Conservation (phyloP, 108 stramenopile species). For the Nitzschia sp. region DNA sequence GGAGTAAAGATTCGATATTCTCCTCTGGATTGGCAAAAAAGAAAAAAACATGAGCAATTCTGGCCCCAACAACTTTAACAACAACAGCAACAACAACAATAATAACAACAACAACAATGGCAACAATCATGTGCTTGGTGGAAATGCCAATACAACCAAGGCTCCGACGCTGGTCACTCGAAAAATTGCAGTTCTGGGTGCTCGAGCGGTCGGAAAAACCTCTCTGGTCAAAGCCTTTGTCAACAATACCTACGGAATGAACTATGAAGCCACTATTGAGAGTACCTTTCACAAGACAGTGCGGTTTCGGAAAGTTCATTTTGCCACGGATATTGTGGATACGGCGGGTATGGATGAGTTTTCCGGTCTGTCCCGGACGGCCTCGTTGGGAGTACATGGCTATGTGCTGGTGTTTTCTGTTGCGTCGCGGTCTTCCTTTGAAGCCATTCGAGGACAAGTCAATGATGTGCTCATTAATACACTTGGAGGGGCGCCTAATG, state of each 20-base stretch:
- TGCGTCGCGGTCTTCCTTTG: conserved; percentile 73
- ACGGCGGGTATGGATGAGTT: conserved; percentile 95
- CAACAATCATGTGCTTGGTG: background rate
- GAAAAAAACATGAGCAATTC: background rate
- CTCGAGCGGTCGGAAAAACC: conserved; percentile 85
- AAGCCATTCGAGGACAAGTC: conserved; percentile 63
- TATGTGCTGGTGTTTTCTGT: conserved; percentile 81
- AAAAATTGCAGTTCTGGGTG: conserved; percentile 87
- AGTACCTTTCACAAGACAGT: conserved; percentile 81
- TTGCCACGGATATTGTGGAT: conserved; percentile 90
- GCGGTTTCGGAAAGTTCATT: conserved; percentile 85
- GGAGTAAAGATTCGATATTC: too few relatives aligned
- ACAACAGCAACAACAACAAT: background rate
- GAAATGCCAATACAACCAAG: conserved; percentile 3
- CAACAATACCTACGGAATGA: conserved; percentile 73
- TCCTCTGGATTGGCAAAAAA: background rate
- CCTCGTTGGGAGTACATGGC: conserved; percentile 85
- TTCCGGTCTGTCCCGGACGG: conserved; percentile 82
- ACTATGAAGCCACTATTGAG: conserved; percentile 90
- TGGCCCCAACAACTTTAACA: background rate
- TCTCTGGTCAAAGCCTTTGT: conserved; percentile 81
- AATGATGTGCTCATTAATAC: conserved; percentile 79
- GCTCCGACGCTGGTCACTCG: conserved; percentile 68
- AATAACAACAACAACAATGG: background rate
- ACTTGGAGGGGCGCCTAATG: conserved; percentile 80